These are phyloP conservation scores for Arctostaphylos glauca DNA, from an alignment of 148 eudicot genomes.

Conservation along the genomic window DNA sequence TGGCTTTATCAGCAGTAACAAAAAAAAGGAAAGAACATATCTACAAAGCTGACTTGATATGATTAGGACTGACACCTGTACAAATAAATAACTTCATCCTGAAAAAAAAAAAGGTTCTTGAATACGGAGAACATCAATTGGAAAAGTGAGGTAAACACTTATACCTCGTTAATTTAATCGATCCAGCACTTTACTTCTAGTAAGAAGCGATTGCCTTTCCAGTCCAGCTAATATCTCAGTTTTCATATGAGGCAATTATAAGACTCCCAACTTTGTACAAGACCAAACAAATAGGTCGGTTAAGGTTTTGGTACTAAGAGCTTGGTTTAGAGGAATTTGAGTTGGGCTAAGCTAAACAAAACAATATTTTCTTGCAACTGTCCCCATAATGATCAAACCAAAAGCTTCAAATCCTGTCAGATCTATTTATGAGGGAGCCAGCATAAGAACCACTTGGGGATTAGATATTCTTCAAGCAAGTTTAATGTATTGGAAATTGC, in stretches of 20 bases:
- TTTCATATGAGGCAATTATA: not conserved
- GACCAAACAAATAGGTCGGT: not conserved
- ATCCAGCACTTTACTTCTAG: not conserved
- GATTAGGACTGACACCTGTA: not conserved
- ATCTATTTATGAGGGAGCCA: not conserved
- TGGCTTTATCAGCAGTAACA: no score
- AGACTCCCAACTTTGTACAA: not conserved
- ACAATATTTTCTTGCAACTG: not conserved
- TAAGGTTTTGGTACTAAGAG: not conserved
- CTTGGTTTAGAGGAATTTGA: not conserved
- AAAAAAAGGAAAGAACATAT: no score
- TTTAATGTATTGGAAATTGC: not conserved
- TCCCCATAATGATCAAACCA: not conserved
- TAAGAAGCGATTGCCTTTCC: not conserved
- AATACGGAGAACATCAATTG: not conserved
- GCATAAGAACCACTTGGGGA: not conserved
- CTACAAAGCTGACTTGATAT: not conserved
- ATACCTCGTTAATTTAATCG: not conserved
- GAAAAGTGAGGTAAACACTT: slow-evolving; percentile 2
- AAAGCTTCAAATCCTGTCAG: not conserved
- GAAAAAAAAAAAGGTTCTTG: not conserved
- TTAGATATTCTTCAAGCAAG: not conserved
- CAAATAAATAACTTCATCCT: not conserved
- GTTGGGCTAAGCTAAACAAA: not conserved
- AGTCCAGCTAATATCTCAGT: not conserved